These are phyloP conservation scores for Ophiocordyceps camponoti-floridani DNA, from an alignment of 2,329 filamentous ascomycete species.

Conservation along the genomic window DNA sequence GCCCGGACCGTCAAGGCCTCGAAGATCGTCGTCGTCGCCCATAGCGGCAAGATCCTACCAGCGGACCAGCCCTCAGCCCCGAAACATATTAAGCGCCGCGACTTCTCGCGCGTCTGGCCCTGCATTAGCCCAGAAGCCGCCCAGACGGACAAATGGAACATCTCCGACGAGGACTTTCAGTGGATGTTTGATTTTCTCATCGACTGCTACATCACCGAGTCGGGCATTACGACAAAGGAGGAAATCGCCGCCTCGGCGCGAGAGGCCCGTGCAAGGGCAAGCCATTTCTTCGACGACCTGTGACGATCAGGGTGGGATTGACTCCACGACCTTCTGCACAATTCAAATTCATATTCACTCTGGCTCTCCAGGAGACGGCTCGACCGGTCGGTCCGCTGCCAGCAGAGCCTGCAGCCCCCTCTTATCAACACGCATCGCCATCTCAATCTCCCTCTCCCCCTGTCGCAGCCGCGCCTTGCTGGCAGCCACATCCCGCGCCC, in stretches of 20 bases:
- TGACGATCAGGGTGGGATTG: slow-evolving; percentile 6
- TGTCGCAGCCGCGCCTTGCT: slow-evolving; percentile 45
- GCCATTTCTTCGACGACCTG: slow-evolving; percentile 23
- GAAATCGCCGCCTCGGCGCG: slow-evolving; percentile 22
- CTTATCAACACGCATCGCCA: slow-evolving; percentile 51
- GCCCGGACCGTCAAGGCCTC: slow-evolving; percentile 24
- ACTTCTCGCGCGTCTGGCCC: slow-evolving; percentile 20
- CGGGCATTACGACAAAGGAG: slow-evolving; percentile 22
- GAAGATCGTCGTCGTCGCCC: slow-evolving; percentile 37
- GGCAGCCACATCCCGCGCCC: slow-evolving; percentile 39
- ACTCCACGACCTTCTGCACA: too few species aligned
- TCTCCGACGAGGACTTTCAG: slow-evolving; percentile 40
- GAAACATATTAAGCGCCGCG: slow-evolving; percentile 30
- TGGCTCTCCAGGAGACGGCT: neutral
- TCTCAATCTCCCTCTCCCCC: slow-evolving; percentile 49
- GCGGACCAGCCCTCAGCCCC: slow-evolving; percentile 22
- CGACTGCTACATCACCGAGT: slow-evolving; percentile 35
- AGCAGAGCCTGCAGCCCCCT: slow-evolving; percentile 47
- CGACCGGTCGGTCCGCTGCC: slow-evolving; percentile 7
- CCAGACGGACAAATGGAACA: slow-evolving; percentile 7
- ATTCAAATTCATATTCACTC: neutral
- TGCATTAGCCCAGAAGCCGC: neutral
- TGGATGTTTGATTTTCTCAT: slow-evolving; percentile 34
- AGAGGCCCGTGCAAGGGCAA: slow-evolving; percentile 16
- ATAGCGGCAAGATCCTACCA: slow-evolving; percentile 39